phyloP scores from a whole-genome alignment of 495 filamentous ascomycete genomes.

The Aspergillus leporis region DNA sequence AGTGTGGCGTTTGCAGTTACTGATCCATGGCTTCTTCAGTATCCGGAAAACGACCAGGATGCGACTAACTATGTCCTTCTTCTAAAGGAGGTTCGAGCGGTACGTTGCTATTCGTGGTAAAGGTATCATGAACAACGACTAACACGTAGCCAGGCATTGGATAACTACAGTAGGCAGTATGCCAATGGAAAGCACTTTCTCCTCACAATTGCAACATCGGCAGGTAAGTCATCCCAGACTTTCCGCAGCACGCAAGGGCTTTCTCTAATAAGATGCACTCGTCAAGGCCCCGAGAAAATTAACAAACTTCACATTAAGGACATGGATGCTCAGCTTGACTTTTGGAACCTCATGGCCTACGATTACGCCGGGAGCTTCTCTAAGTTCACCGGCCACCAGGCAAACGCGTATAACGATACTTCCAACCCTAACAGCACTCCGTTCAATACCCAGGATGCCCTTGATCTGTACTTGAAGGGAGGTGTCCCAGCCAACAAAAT shows the following conservation, averaged over 20 bases:
- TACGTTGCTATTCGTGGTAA: conserved; percentile 11
- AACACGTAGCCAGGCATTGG: conserved; percentile 44
- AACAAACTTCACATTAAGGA: conserved; percentile 54
- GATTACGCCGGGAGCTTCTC: conserved; percentile 77
- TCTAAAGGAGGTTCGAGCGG: conserved; percentile 52
- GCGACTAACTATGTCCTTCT: conserved; percentile 65
- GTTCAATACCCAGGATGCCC: conserved; percentile 66
- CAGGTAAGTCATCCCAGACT: conserved; percentile 23
- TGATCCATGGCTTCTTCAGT: conserved; percentile 16
- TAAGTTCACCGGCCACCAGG: conserved; percentile 64
- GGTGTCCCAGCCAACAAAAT: conserved; percentile 70
- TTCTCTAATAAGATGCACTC: conserved; percentile 15
- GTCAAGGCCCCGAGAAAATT: conserved; percentile 34
- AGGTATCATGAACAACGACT: neutral
- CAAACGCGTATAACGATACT: conserved; percentile 65
- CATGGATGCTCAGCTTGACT: conserved; percentile 70
- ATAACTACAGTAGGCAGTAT: conserved; percentile 56
- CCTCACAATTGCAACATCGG: conserved; percentile 67
- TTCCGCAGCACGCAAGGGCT: conserved; percentile 11
- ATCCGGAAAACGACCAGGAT: conserved; percentile 42
- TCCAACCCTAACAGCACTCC: conserved; percentile 60
- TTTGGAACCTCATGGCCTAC: conserved; percentile 76
- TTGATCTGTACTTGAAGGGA: conserved; percentile 59
- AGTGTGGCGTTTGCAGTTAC: too few relatives aligned
- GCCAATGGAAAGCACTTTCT: conserved; percentile 57